phyloP scores from a whole-genome alignment of 2,329 filamentous ascomycete genomes.

The Apiospora pterosperma region DNA sequence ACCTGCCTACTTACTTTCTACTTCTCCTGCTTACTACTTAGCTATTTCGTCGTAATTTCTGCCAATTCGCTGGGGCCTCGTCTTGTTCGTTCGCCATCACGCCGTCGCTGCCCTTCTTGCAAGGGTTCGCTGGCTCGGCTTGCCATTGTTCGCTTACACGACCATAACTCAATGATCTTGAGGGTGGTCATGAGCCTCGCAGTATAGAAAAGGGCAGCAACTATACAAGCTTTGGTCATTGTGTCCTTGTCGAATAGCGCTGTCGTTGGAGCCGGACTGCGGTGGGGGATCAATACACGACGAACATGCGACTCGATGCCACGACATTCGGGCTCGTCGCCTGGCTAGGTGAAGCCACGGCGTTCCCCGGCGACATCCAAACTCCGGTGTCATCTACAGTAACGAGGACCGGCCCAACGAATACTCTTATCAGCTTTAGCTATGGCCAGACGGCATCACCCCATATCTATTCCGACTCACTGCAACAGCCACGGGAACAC shows the following conservation, averaged over 20 bases:
- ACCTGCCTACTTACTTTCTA: too few species aligned
- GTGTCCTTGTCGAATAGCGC: background rate
- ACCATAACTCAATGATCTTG: background rate
- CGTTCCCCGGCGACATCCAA: background rate
- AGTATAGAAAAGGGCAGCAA: background rate
- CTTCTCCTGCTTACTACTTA: background rate
- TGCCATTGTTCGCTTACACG: background rate
- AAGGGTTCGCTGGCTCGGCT: background rate
- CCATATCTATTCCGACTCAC: background rate
- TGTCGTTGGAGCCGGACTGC: background rate
- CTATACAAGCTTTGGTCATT: background rate
- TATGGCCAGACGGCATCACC: background rate
- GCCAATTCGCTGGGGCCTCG: background rate
- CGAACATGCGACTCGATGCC: conserved; percentile 6
- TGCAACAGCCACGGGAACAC: background rate
- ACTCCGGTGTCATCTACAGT: fast-evolving
- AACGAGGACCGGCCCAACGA: background rate
- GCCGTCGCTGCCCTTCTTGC: background rate
- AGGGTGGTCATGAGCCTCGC: background rate
- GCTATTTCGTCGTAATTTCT: background rate
- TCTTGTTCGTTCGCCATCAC: background rate
- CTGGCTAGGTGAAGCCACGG: background rate
- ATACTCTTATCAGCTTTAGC: background rate
- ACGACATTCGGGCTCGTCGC: background rate
- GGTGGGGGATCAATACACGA: background rate